These are phyloP conservation scores for Blastobotrys aristatus DNA, from an alignment of 1,139 yeast species.

Conservation along the genomic window DNA sequence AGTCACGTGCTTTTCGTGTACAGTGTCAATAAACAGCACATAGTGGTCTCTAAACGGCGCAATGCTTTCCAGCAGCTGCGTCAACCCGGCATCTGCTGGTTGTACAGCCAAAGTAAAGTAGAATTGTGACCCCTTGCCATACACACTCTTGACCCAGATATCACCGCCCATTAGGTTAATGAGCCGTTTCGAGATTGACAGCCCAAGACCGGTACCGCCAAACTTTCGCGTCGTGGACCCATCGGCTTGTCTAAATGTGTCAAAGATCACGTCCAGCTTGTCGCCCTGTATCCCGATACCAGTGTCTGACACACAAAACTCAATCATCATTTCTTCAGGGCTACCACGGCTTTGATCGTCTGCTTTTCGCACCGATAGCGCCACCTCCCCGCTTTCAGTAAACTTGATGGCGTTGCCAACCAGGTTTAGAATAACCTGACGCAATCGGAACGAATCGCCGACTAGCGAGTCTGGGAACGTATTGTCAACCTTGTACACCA, in stretches of 20 bases:
- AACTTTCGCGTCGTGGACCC: constrained; percentile 88
- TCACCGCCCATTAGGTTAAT: constrained; percentile 88
- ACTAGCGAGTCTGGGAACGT: constrained; percentile 81
- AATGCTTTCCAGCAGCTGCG: constrained; percentile 62
- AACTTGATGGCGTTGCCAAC: constrained; percentile 88
- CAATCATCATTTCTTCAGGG: constrained; percentile 59
- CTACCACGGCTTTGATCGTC: constrained; percentile 38
- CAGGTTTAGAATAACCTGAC: constrained; percentile 77
- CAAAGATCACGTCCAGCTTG: constrained; percentile 76
- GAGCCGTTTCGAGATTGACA: constrained; percentile 79
- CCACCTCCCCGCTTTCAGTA: constrained; percentile 74
- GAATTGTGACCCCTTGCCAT: constrained; percentile 79
- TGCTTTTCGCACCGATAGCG: constrained; percentile 39
- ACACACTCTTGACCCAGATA: constrained; percentile 79
- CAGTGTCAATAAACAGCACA: constrained; percentile 63
- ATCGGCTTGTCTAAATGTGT: constrained; percentile 88
- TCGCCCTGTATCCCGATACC: constrained; percentile 86
- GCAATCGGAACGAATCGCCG: constrained; percentile 80
- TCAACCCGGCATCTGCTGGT: constrained; percentile 61
- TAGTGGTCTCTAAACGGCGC: constrained; percentile 69
- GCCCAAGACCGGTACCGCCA: constrained; percentile 87
- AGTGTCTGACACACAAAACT: constrained; percentile 82
- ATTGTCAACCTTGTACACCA: constrained; percentile 76
- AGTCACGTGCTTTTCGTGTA: constrained; percentile 50
- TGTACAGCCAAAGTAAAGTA: constrained; percentile 74